Evolutionary conservation across 805 yeast genomes (phyloP), one percentile per base, ranked within the genome.

Genomic region (Saccharomycopsis javanensis): DNA sequence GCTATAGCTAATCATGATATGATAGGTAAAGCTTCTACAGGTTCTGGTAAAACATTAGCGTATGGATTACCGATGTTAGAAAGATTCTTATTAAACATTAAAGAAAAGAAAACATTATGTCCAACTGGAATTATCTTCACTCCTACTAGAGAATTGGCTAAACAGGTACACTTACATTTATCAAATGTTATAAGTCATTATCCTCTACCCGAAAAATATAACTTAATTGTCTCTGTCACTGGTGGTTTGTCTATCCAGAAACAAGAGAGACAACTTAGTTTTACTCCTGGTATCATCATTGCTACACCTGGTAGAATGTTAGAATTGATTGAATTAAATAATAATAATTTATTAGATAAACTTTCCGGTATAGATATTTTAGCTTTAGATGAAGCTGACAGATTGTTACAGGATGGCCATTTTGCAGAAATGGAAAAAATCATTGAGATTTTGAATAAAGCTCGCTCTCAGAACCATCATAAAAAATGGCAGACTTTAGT

Each of bases 1-100:
- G 88, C 92, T 1, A 58, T 88, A 13, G 74, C 75, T 30, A 95
- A 91, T 5, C 77, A 75, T 35, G 98, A 94, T 70, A 80, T 94
- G 3, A 83, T 94, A 62, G 99, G 99, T 56, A 94, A 92, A 67
- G 99, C 99, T 15, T 85, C 94, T 10, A 94, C 99, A 0, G 99
- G 99, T 68, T 88, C 96, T 1, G 99, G 99, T 76, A 94, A 94
- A 68, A 94, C 99, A 0, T 74, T 91, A 58, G 99, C 99, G 0
- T 94, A 88, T 69, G 97, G 97, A 51, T 80, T 94, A 28, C 97
- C 99, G 8, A 84, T 95, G 30, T 69, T 94, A 60, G 96, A 92
- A 66, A 79, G 76, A 59, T 78, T 80, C 58, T 64, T 82, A 18
- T 57, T 63, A 15, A 68, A 69, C 5, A 58, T 66, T 8, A 63